Evolutionary conservation across 2,329 filamentous ascomycete genomes (phyloP), one percentile per base, ranked within the genome.

Genomic region (Zarea fungicola): DNA sequence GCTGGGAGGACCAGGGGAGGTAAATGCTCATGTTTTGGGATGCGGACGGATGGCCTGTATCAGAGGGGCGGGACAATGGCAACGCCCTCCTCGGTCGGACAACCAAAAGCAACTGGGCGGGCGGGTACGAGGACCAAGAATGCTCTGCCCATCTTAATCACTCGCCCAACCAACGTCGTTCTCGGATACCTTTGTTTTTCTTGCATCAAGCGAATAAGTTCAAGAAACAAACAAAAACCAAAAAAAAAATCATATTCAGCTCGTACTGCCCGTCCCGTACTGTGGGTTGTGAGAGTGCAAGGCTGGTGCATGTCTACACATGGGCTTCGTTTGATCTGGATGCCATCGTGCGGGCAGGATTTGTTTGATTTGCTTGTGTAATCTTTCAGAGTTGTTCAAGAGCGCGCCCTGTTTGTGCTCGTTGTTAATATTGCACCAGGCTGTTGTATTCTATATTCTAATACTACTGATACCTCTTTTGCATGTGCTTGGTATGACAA

Each of bases 391-490:
- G 21, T 29, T 31, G 47, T 51, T 44, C 48, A 28, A 54, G 31
- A 47, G 51, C 29, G 28, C n/a, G n/a, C n/a, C n/a, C n/a, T n/a
- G n/a, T n/a, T n/a, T 37, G 29, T 23, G 35, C 37, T 49, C 48
- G 51, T 52, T 52, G 51, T 54, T n/a, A 47, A 32, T 34, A 43
- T 45, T 28, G n/a, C n/a, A 40, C 49, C 50, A 56, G 51, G 52
- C 54, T 56, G 52, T 46, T 58, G 55, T 58, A 58, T 55, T 58
- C 53, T 58, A 59, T 58, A 55, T 44, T 60, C 58, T 63, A 63
- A 63, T 63, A 60, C 60, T 60, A 63, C 60, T 62, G 59, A 63
- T 62, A 63, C 60, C 60, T 62, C 59, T 58, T 52, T 25, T 31
- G 25, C 43, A 19, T 10, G 14, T 19, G 8, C 6, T 10, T 26